Evolutionary conservation across 78 protist genomes (phyloP).

Genomic region (Bodo saltans): DNA sequence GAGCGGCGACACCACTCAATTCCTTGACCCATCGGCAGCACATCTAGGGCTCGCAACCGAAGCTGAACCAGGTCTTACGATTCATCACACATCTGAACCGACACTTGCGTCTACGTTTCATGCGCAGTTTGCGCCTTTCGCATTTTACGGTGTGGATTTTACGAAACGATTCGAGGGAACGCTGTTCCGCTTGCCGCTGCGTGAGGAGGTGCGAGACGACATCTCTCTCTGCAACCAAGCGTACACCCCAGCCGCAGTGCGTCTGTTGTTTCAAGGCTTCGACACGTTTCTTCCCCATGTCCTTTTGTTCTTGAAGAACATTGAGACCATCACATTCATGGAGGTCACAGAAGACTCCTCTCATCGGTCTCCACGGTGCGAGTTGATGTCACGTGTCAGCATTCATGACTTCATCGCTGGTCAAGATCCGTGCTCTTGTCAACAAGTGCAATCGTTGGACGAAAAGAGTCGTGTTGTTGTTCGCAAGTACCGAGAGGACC

Average conservation of each 20-base stretch:
- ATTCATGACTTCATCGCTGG: no score
- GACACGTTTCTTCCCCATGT: background rate
- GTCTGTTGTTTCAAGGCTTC: background rate
- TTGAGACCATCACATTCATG: background rate
- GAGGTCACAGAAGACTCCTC: background rate
- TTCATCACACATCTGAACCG: background rate
- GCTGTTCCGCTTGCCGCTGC: constrained; percentile 56
- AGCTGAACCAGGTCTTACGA: background rate
- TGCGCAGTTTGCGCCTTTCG: constrained; percentile 34
- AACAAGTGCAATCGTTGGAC: no score
- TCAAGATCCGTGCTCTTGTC: no score
- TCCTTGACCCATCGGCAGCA: constrained; percentile 44
- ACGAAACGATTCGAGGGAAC: constrained; percentile 29
- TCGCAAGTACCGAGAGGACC: background rate
- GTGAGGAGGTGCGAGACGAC: constrained; percentile 21
- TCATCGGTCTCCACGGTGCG: background rate
- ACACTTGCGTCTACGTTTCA: background rate
- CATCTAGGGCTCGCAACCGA: background rate
- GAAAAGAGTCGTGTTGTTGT: no score
- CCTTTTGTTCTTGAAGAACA: background rate
- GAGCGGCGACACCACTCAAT: background rate
- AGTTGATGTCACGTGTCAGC: background rate
- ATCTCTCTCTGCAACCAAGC: background rate
- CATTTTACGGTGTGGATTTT: background rate
- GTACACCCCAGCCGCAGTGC: background rate